These are phyloP conservation scores for Euphrasia confusa DNA, from an alignment of 257 asterid species.

Conservation along the genomic window DNA sequence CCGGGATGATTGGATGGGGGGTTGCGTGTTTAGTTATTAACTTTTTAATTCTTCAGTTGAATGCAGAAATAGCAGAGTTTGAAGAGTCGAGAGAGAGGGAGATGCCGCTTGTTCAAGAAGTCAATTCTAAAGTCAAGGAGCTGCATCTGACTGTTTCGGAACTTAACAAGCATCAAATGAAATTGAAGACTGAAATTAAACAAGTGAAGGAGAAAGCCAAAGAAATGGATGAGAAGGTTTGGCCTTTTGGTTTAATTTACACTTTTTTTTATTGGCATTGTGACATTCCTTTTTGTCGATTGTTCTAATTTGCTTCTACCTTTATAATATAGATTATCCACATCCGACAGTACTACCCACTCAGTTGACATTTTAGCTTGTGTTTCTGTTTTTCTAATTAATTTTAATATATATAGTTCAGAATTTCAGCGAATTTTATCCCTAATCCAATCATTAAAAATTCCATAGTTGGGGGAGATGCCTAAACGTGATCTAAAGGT, in stretches of 20 bases:
- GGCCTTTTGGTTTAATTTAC: conserved; percentile 10
- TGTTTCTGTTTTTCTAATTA: not conserved
- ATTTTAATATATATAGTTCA: not conserved
- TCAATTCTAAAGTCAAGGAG: conserved; percentile 54
- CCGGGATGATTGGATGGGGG: conserved; percentile 1
- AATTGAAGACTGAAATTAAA: conserved; percentile 24
- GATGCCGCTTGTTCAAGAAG: conserved; percentile 62
- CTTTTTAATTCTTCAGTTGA: conserved; percentile 40
- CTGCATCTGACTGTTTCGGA: conserved; percentile 54
- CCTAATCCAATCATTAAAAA: too few relatives aligned
- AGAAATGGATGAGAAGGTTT: conserved; percentile 82
- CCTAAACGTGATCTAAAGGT: too few relatives aligned
- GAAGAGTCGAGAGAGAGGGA: conserved; percentile 58
- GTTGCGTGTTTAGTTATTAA: conserved; percentile 15
- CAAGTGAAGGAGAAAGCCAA: conserved; percentile 65
- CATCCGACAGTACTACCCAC: not conserved
- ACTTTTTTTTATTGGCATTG: conserved; percentile 20
- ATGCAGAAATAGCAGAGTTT: conserved; percentile 48
- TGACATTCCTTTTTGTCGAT: conserved; percentile 20
- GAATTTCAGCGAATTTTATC: too few relatives aligned
- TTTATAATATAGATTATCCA: conserved; percentile 11
- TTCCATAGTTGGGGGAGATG: too few relatives aligned
- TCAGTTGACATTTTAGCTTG: too few relatives aligned
- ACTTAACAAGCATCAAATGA: conserved; percentile 45
- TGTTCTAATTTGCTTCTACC: conserved; percentile 10